Base-by-base conservation (phyloP, 148 eudicot genomes). In the Vaccinium vitisidaea region DNA sequence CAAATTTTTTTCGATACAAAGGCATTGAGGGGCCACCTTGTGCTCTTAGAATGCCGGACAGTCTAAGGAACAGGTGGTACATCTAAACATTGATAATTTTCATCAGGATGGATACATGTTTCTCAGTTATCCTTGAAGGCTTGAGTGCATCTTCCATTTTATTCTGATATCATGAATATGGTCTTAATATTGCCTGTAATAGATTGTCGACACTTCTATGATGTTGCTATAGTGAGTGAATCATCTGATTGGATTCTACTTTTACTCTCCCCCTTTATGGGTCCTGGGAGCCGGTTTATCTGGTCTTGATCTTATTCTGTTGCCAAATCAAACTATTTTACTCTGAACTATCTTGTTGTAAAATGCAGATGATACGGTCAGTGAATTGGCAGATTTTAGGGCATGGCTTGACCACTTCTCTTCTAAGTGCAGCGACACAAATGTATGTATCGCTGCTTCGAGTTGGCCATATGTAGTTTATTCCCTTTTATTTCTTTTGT, bases 351-450 rank as follows among this genome's bases (percentile, higher is more conserved):
- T 32, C 14, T 73, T 27, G 13, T 83, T 71, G 55, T 73, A 75
- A 18, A 84, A 81, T 89, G 89, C 90, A 94, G 98, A 93, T 75
- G 79, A 86, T 79, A 85, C 92, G 4, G 85, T 79, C n/a, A 78
- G 75, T 84, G 94, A 94, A 83, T 81, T 93, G 84, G 89, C 86
- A 19, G 94, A 92, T 84, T 91, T 92, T 54, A 92, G 56, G 83
- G 90, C 87, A 32, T 92, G 91, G 89, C 86, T 94, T 89, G 92
- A 90, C 86, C 85, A 87, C 58, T 87, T 93, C 36, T 85, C 89
- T 75, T 89, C 82, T 67, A 83, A 84, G 85, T 89, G 92, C 73
- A 86, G 88, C 11, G 87, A 80, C 83, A 86, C 76, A 46, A 86
- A 89, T 86, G 97, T 92, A 83, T 73, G 90, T 78, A 53, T 21